These are phyloP conservation scores for Pascua sp. DNA, from an alignment of 1,284 basidiomycete genomes.

Conservation along the genomic window DNA sequence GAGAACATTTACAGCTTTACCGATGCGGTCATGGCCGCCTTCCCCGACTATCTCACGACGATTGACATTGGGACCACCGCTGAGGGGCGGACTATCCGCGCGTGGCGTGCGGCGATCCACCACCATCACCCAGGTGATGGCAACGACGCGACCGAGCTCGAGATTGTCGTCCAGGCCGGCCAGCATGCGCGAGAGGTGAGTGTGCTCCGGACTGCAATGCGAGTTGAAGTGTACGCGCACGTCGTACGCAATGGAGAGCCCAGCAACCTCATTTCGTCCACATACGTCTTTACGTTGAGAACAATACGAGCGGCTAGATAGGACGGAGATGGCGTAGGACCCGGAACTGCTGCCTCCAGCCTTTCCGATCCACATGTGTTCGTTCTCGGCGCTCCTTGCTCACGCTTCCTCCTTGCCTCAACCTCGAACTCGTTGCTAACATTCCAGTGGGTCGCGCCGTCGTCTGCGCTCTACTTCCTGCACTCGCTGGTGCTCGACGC, in stretches of 20 bases:
- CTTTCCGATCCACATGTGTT: too few species aligned
- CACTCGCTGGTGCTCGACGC: slow-evolving; percentile 62
- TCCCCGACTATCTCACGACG: slow-evolving; percentile 28
- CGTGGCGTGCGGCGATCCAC: slow-evolving; percentile 30
- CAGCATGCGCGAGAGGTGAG: slow-evolving; percentile 74
- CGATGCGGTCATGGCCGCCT: slow-evolving; percentile 33
- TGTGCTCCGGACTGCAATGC: neutral
- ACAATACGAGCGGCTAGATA: too few species aligned
- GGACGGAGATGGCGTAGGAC: too few species aligned
- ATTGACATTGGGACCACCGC: slow-evolving; percentile 35
- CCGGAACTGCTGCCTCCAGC: too few species aligned
- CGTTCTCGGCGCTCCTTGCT: too few species aligned
- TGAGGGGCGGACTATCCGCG: slow-evolving; percentile 36
- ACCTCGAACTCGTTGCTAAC: neutral
- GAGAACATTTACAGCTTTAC: slow-evolving; percentile 42
- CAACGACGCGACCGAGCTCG: slow-evolving; percentile 18
- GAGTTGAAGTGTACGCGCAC: neutral
- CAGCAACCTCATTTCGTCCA: too few species aligned
- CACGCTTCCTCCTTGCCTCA: slow-evolving; percentile 3
- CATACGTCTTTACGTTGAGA: too few species aligned
- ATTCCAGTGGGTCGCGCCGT: slow-evolving; percentile 71
- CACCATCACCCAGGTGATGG: slow-evolving; percentile 8
- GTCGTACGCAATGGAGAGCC: too few species aligned
- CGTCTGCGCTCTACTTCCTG: slow-evolving; percentile 68
- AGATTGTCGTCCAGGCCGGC: slow-evolving; percentile 68